phyloP scores from a whole-genome alignment of 768 basidiomycete species.

The Porphyrellus cyaneotinctus region DNA sequence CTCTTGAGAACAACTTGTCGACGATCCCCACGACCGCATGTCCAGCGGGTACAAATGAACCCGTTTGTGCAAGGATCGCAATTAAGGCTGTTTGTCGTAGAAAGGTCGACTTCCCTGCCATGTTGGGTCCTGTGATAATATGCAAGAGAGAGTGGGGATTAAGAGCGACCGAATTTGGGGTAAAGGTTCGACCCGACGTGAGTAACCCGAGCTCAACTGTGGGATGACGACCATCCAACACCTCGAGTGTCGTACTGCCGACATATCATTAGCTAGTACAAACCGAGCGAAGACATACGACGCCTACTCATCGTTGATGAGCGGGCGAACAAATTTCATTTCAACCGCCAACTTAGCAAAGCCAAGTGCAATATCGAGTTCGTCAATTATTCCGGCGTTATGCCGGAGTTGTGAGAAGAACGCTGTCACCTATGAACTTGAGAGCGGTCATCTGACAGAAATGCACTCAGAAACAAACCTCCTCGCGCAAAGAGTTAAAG shows the following conservation, averaged over 20 bases:
- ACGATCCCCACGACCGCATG: slow-evolving; percentile 77
- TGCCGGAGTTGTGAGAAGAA: slow-evolving; percentile 54
- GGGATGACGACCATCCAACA: slow-evolving; percentile 84
- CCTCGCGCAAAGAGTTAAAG: slow-evolving; percentile 62
- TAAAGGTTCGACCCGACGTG: slow-evolving; percentile 69
- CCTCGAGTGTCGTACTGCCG: slow-evolving; percentile 53
- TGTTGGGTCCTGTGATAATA: slow-evolving; percentile 90
- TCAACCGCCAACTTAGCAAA: slow-evolving; percentile 81
- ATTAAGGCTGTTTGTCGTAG: slow-evolving; percentile 90
- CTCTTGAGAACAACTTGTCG: slow-evolving; percentile 88
- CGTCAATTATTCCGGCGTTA: slow-evolving; percentile 78
- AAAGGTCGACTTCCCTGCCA: slow-evolving; percentile 92
- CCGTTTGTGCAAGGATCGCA: slow-evolving; percentile 84
- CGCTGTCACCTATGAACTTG: slow-evolving; percentile 51
- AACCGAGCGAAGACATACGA: neutral
- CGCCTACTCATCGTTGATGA: slow-evolving; percentile 64
- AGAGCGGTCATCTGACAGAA: slow-evolving; percentile 2
- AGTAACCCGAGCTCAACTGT: slow-evolving; percentile 88
- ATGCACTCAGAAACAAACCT: slow-evolving; percentile 39
- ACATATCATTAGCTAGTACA: neutral
- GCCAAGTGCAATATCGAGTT: slow-evolving; percentile 78
- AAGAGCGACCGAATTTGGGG: slow-evolving; percentile 75
- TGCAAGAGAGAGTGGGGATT: slow-evolving; percentile 62
- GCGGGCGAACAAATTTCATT: slow-evolving; percentile 70
- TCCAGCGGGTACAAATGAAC: slow-evolving; percentile 91